Evolutionary conservation across 106 monocot genomes (phyloP), one percentile per base, ranked within the genome.

Genomic region (Cymbidium sinense): DNA sequence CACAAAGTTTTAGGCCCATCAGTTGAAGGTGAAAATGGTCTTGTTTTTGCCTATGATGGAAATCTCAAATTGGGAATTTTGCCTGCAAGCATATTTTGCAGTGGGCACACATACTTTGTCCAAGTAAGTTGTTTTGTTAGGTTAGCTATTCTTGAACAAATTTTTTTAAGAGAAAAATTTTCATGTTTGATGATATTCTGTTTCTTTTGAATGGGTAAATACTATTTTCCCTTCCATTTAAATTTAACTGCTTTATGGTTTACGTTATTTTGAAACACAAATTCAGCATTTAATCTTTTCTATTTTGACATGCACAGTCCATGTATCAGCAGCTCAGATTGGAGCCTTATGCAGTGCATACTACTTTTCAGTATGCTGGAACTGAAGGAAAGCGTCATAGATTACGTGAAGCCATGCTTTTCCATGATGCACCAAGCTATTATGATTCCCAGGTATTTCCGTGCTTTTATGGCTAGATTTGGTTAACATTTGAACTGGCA

Each of bases 101-200:
- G 94, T 84, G 98, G 98, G 15, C 98, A 99, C 64, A 99, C 98
- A 70, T 99, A 89, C 70, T 99, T 99, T 86, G 90, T 99, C 47
- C 96, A 96, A 89, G 96, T 94, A 93, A 74, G 74, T 74, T 44
- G n/a, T n/a, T 47, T 15, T 74, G 20, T 0, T 3, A 44, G 12
- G 3, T 44, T 51, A 7, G 8, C 34, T 50, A 7, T 73, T 43
- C 13, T 47, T 27, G 1, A 13, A 17, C 0, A 74, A n/a, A 44
- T 25, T 44, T 67, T 67, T 67, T 47, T 5, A 64, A 64, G 52
- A 52, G 35, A 17, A 34, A 70, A 34, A 70, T 34, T 41, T 7
- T 39, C 2, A 36, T 71, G 35, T 11, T n/a, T 71, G 20, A 71
- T 71, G 37, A 71, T 35, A 35, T 39, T 71, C 8, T 3, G 2